A percentile compares a stretch with the other conserved stretches of the same genome.
These are phyloP conservation scores for Rhizopogon roseolus DNA, from an alignment of 768 basidiomycete genomes.

Conservation along the genomic window DNA sequence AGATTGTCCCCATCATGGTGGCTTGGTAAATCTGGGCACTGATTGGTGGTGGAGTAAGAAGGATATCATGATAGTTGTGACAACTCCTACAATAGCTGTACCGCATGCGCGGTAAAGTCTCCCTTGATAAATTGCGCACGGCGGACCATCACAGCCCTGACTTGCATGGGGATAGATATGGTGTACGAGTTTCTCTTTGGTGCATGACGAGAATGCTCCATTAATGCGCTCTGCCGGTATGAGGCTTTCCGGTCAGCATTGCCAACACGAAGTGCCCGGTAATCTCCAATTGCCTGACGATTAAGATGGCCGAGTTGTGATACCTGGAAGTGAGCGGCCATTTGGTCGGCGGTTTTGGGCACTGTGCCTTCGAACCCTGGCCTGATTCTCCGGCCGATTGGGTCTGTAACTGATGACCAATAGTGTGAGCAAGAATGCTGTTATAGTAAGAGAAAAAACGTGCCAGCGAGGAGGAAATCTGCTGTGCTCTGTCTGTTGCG, in stretches of 20 bases:
- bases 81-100: conserved; percentile 30
- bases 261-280: conserved; percentile 39
- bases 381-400: conserved; percentile 49
- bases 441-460: not conserved
- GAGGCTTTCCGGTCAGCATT: conserved; percentile 35
- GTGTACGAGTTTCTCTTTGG: conserved; percentile 38
- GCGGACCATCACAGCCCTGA: conserved; percentile 38
- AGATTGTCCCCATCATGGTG: conserved; percentile 30
- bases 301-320: conserved; percentile 39
- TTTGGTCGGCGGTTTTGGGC: conserved; percentile 55
- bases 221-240: conserved; percentile 43
- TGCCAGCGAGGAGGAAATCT: conserved; percentile 50
- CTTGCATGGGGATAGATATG: conserved; percentile 40
- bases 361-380: conserved; percentile 31
- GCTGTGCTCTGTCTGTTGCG: conserved; percentile 54
- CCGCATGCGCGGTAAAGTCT: conserved; percentile 29
- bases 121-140: conserved; percentile 43
- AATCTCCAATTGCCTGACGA: conserved; percentile 39
- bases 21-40: conserved; percentile 31
- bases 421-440: not conserved
- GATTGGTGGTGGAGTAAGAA: conserved; percentile 7
- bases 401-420: conserved; percentile 47
- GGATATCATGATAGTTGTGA: conserved; percentile 9
- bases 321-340: conserved; percentile 42
- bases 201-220: conserved; percentile 46